Base-by-base conservation (phyloP, 1,284 basidiomycete genomes). In the Puccinia triticina region DNA sequence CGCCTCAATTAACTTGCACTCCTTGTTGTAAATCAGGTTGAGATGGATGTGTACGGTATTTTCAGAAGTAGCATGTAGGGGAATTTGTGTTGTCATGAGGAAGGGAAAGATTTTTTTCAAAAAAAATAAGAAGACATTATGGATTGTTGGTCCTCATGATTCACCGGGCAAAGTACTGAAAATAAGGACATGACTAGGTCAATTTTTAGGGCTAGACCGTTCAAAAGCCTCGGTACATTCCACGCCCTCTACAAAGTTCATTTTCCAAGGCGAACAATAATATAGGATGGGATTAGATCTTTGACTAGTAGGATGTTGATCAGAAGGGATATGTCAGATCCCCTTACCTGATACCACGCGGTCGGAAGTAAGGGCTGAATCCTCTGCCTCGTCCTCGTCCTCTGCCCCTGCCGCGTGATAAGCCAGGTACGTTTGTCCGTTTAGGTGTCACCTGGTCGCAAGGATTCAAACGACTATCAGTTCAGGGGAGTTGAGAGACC, bases 371-470 rank as follows among this genome's bases (percentile, higher is more conserved):
- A 26, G 80, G 80, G 46, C 18, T 82, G 50, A 82, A 82, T 34
- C 80, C 80, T 43, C 80, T 72, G 21, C 57, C 80, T 66, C 80
- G 21, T 21, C 80, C 80, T 84, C 91, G 86, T 85, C 64, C 86
- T 85, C 87, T 85, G 0, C 86, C 84, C 23, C 83, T 73, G 23
- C 85, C 85, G 26, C 84, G 82, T 26, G 84, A 86, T 88, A 94
- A 95, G 0, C 94, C 94, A 37, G 95, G 95, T 77, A 97, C 88
- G 87, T 98, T 98, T 53, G 95, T 98, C 84, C 95, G 90, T 88
- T 98, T 98, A 75, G 93, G 89, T 73, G 93, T 94, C 77, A 97
- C 95, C 94, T 95, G 83, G 0, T 55, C 12, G 50, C 29, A 50
- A 76, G 53, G 50, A 71, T 29, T 32, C n/a, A 66, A 43, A 8